Conservation (phyloP, 2,329 filamentous ascomycete species). For the Pleomassaria siparia region DNA sequence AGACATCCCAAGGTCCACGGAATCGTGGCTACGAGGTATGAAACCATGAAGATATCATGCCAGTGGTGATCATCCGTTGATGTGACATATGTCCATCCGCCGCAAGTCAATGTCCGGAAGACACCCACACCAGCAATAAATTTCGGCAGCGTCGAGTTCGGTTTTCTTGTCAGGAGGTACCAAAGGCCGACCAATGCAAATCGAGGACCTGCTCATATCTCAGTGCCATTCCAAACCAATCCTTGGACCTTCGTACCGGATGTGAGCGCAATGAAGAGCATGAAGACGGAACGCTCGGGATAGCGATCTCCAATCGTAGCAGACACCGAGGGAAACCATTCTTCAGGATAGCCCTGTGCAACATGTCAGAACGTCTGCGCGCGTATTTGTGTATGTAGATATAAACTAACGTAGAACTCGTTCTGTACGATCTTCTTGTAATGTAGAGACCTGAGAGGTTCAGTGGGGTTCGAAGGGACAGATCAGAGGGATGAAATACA, state of each 20-base stretch:
- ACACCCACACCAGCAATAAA: slow-evolving; percentile 78
- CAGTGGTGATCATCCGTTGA: slow-evolving; percentile 98
- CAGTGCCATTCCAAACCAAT: slow-evolving; percentile 11
- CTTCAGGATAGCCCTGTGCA: slow-evolving; percentile 63
- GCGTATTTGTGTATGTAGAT: not conserved
- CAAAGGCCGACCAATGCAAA: slow-evolving; percentile 89
- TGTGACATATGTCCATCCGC: slow-evolving; percentile 97
- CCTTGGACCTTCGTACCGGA: slow-evolving; percentile 61
- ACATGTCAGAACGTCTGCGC: slow-evolving; percentile 14
- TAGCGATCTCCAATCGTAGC: slow-evolving; percentile 97
- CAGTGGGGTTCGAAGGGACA: slow-evolving; percentile 16
- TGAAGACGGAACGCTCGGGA: slow-evolving; percentile 94
- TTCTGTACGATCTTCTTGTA: slow-evolving; percentile 98
- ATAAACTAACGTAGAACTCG: slow-evolving; percentile 70
- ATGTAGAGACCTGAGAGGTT: slow-evolving; percentile 66
- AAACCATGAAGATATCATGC: slow-evolving; percentile 99
- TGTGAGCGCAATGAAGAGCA: slow-evolving; percentile 95
- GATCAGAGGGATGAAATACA: slow-evolving; percentile 31
- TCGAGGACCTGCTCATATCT: slow-evolving; percentile 67
- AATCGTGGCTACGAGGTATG: slow-evolving; percentile 88
- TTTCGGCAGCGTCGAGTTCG: slow-evolving; percentile 75
- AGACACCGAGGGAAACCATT: slow-evolving; percentile 97
- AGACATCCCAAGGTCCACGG: slow-evolving; percentile 95
- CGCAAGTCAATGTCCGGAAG: slow-evolving; percentile 88
- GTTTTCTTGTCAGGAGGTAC: slow-evolving; percentile 83